Evolutionary conservation across 306 rosid species (phyloP).

Genomic region (Hippophae tibetana): DNA sequence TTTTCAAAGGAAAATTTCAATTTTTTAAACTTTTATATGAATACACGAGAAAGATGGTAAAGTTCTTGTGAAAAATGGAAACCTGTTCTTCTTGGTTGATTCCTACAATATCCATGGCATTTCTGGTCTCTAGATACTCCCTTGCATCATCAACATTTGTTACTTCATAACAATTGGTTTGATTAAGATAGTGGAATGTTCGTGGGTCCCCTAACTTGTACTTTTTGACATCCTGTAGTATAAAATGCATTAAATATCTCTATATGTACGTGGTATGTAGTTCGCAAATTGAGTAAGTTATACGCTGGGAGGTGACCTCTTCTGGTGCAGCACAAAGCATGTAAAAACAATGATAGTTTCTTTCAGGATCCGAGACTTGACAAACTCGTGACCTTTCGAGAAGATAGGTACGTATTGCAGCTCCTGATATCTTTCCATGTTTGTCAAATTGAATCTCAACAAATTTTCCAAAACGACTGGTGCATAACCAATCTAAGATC

Average conservation of each 20-base stretch:
- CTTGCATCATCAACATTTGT: constrained; percentile 77
- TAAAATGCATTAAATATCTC: constrained; percentile 15
- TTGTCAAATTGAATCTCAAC: constrained; percentile 88
- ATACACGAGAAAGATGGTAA: constrained; percentile 15
- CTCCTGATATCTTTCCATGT: constrained; percentile 75
- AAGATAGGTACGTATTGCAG: constrained; percentile 84
- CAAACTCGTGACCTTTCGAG: constrained; percentile 86
- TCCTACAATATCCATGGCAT: constrained; percentile 88
- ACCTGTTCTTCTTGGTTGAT: constrained; percentile 86
- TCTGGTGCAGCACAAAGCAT: constrained; percentile 87
- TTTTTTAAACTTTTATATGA: constrained; percentile 10
- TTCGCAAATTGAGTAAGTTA: constrained; percentile 5
- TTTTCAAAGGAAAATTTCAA: neutral
- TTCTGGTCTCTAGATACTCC: constrained; percentile 76
- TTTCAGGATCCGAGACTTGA: constrained; percentile 81
- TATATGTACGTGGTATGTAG: neutral
- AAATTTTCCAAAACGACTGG: constrained; percentile 90
- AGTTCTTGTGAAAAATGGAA: constrained; percentile 10
- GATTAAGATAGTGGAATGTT: constrained; percentile 69
- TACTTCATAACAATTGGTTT: constrained; percentile 64
- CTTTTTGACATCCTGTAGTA: constrained; percentile 52
- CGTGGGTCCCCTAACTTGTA: constrained; percentile 69
- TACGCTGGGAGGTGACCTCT: constrained; percentile 39
- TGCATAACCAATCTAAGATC: constrained; percentile 4
- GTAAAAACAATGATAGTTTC: constrained; percentile 91